Evolutionary conservation across 1,284 basidiomycete species (phyloP).

Genomic region (Quambalaria eucalypti): DNA sequence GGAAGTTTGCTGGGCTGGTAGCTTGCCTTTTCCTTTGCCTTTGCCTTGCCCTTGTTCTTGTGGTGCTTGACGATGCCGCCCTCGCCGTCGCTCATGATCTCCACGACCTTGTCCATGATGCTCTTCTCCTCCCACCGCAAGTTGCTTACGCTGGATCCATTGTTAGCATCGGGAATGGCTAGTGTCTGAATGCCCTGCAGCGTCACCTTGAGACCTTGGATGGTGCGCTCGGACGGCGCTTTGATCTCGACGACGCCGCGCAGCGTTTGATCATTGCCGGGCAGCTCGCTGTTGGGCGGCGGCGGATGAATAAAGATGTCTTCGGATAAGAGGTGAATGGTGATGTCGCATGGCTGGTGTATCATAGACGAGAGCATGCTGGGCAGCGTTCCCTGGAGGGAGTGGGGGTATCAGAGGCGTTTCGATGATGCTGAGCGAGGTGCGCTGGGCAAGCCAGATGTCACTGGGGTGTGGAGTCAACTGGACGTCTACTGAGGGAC

Average conservation of each 20-base stretch:
- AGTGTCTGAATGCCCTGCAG: slow-evolving; percentile 37
- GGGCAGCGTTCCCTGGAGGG: too few relatives aligned
- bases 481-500: too few relatives aligned
- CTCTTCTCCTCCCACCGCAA: slow-evolving; percentile 41
- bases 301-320: slow-evolving; percentile 41
- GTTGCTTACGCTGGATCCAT: neutral
- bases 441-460: too few relatives aligned
- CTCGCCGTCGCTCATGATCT: slow-evolving; percentile 25
- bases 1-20: slow-evolving; percentile 6
- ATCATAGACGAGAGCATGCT: slow-evolving; percentile 34
- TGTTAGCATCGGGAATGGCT: slow-evolving; percentile 28
- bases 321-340: slow-evolving; percentile 36
- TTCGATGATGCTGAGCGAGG: too few relatives aligned
- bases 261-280: slow-evolving; percentile 41
- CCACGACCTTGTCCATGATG: slow-evolving; percentile 37
- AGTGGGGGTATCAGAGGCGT: too few relatives aligned
- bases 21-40: slow-evolving; percentile 13
- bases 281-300: slow-evolving; percentile 20
- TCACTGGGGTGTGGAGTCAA: too few relatives aligned
- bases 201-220: slow-evolving; percentile 29
- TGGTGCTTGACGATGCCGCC: slow-evolving; percentile 10
- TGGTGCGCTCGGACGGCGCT: slow-evolving; percentile 34
- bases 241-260: slow-evolving; percentile 43
- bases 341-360: slow-evolving; percentile 38
- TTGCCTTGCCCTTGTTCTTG: slow-evolving; percentile 18